These are phyloP conservation scores for Mortierella sp. DNA, from an alignment of 371 early-diverging fungal species.

Conservation along the genomic window DNA sequence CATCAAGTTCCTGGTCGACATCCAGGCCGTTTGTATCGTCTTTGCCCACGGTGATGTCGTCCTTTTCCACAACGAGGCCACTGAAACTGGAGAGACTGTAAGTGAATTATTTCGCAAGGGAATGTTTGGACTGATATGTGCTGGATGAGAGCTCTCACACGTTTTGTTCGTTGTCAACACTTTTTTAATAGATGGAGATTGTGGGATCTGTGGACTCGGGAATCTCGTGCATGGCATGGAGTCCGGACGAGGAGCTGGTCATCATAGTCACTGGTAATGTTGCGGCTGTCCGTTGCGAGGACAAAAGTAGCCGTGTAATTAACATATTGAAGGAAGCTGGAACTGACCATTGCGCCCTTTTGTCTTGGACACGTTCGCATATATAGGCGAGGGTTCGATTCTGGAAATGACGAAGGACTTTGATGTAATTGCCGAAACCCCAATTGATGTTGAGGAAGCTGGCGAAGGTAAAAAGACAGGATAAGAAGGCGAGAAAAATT, in stretches of 20 bases:
- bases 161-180: background rate
- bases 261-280: conserved; percentile 80
- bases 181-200: conserved; percentile 62
- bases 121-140: background rate
- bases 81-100: conserved; percentile 64
- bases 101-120: conserved; percentile 26
- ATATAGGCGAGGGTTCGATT: conserved; percentile 76
- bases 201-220: conserved; percentile 89
- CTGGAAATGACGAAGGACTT: conserved; percentile 95
- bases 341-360: background rate
- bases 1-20: conserved; percentile 74
- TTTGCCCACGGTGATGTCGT: conserved; percentile 79
- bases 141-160: background rate
- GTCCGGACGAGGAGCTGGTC: conserved; percentile 93
- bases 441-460: conserved; percentile 72
- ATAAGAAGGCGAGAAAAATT: background rate
- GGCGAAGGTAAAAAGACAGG: conserved; percentile 71
- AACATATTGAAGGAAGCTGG: background rate
- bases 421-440: conserved; percentile 88
- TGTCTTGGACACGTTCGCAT: background rate
- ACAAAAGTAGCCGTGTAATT: background rate
- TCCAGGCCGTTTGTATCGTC: conserved; percentile 75
- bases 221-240: conserved; percentile 87
- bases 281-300: too few species aligned
- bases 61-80: conserved; percentile 69